Percentiles rank a stretch among this genome's conserved stretches.
Conservation (phyloP, 2,329 filamentous ascomycete genomes). For the Hypoxylon sp. region DNA sequence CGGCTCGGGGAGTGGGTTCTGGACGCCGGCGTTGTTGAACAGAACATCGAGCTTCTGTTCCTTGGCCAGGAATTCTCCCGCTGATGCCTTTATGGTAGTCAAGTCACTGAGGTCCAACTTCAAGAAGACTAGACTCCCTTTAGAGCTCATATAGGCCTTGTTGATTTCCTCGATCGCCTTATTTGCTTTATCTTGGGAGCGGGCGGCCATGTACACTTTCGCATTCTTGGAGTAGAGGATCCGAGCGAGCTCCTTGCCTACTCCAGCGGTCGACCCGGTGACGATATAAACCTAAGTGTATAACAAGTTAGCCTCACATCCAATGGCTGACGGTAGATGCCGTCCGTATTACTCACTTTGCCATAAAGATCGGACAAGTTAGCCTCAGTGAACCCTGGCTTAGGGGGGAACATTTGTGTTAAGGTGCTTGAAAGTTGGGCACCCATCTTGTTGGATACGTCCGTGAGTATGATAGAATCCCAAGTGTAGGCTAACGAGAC, state of each 20-base stretch:
- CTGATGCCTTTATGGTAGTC: constrained; percentile 57
- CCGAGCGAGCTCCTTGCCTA: constrained; percentile 58
- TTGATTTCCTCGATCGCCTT: constrained; percentile 60
- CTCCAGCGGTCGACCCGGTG: constrained; percentile 52
- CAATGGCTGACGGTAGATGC: background rate
- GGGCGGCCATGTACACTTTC: constrained; percentile 62
- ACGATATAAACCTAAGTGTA: constrained; percentile 39
- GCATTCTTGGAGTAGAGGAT: constrained; percentile 61
- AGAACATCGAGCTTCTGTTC: constrained; percentile 59
- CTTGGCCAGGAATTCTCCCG: constrained; percentile 54
- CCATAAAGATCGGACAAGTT: constrained; percentile 38
- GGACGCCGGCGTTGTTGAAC: constrained; percentile 59
- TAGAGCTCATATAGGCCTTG: constrained; percentile 47
- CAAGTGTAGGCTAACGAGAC: background rate
- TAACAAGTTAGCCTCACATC: background rate
- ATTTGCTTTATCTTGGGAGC: constrained; percentile 58
- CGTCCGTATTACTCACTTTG: constrained; percentile 27
- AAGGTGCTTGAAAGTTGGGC: constrained; percentile 30
- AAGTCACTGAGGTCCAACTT: constrained; percentile 59
- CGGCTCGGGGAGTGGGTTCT: constrained; percentile 44
- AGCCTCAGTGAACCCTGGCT: constrained; percentile 39
- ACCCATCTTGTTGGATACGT: constrained; percentile 20
- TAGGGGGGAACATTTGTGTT: constrained; percentile 34
- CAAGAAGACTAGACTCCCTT: constrained; percentile 57
- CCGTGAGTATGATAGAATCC: background rate